Base-by-base conservation (phyloP, 1,139 yeast genomes). In the Taphrina wiesneri region DNA sequence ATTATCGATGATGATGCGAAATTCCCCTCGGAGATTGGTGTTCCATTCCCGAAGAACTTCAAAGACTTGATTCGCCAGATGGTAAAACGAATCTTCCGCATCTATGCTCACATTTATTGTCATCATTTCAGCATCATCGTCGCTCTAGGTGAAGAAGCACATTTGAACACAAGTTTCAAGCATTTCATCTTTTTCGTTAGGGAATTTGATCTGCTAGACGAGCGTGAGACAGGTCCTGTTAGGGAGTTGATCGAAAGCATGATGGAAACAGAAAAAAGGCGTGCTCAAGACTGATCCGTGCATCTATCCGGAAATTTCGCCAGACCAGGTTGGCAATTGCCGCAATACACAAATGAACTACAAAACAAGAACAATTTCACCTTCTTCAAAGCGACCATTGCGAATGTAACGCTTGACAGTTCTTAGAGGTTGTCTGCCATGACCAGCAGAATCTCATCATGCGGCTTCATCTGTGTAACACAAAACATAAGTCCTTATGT, bases 91-190 rank as follows among this genome's bases (percentile, higher is more conserved):
- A 79, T 93, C 68, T 93, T 92, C 76, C 83, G 99, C 75, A 91
- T 93, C n/a, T 95, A 95, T 75, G 98, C 99, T 1, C 99, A 93
- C 77, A 90, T 93, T 54, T 93, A 93, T 77, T 93, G 99, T 74
- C 98, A 93, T 74, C 99, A 93, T 76, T 93, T 93, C 77, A 96
- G 91, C 75, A 97, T 92, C 75, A 88, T 93, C 67, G 84, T 91
- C 53, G 98, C 92, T 74, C 81, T 93, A 72, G 97, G 97, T 1
- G 80, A 93, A 72, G 97, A 92, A 76, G 88, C 96, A 30, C 97
- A 93, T 73, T 81, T 93, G 71, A 93, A 93, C 75, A 93, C 99
- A 3, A 87, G 96, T 73, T 85, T 93, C 74, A 93, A 95, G 78
- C 99, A 93, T 75, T 93, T 90, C 75, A 92, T 92, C 56, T 81